Percentiles rank a stretch among this genome's conserved stretches.
phyloP scores from a whole-genome alignment of 1,139 yeast species.

The Sugiyamaella paludigena region DNA sequence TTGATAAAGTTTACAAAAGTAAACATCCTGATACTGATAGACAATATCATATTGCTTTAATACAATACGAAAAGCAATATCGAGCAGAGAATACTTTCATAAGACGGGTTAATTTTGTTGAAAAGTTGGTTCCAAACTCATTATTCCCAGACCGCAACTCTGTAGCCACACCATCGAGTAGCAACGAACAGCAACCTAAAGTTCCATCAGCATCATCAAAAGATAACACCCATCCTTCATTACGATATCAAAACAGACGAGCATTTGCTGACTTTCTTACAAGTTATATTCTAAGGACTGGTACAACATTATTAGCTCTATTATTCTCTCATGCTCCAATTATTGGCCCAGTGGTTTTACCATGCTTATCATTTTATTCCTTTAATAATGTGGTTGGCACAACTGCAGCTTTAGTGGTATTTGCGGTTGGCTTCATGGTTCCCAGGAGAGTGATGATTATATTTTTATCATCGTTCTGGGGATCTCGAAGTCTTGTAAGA shows the following conservation, averaged over 20 bases:
- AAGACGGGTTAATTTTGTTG: background rate
- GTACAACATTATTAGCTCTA: constrained; percentile 31
- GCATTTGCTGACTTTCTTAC: constrained; percentile 18
- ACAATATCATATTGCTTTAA: constrained; percentile 26
- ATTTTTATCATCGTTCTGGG: constrained; percentile 47
- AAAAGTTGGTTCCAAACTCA: constrained; percentile 1
- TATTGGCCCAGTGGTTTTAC: constrained; percentile 45
- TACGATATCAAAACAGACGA: no score
- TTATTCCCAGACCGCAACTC: no score
- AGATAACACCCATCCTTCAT: no score
- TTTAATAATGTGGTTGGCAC: constrained; percentile 50
- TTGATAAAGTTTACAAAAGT: constrained; percentile 41
- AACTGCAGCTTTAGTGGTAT: constrained; percentile 43
- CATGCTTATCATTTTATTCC: constrained; percentile 45
- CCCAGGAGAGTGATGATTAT: constrained; percentile 42
- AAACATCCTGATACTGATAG: constrained; percentile 41
- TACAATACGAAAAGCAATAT: constrained; percentile 15
- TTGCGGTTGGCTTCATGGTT: constrained; percentile 38
- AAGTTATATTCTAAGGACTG: constrained; percentile 32
- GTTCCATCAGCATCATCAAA: no score
- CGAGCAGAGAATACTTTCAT: background rate
- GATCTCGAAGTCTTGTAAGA: constrained; percentile 45
- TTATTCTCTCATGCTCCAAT: constrained; percentile 39
- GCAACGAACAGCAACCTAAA: no score
- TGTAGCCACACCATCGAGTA: no score